Percentiles rank a stretch among this genome's conserved stretches.
These are phyloP conservation scores for Ambrosiella xylebori DNA, from an alignment of 2,329 filamentous ascomycete genomes.

Conservation along the genomic window DNA sequence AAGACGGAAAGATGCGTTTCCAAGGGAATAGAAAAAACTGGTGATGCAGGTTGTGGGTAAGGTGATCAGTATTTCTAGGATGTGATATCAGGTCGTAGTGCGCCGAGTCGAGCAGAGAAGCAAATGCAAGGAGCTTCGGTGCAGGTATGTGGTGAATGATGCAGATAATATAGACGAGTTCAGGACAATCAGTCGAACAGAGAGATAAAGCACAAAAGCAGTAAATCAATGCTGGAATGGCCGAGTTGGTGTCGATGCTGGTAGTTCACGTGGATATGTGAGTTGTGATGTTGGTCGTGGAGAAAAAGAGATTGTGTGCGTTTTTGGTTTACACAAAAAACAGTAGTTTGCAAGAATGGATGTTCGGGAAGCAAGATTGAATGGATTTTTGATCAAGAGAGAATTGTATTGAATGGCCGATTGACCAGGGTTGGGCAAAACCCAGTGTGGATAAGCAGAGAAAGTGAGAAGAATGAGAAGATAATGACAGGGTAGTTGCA, in stretches of 20 bases:
- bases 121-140: neutral
- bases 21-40: neutral
- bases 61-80: neutral
- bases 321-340: neutral
- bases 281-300: neutral
- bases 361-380: neutral
- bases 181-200: neutral
- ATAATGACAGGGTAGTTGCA: neutral
- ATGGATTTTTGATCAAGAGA: neutral
- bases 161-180: neutral
- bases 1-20: neutral
- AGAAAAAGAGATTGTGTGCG: neutral
- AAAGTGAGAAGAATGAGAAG: conserved; percentile 1
- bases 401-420: neutral
- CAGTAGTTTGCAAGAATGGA: neutral
- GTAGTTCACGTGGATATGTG: neutral
- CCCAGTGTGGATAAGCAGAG: neutral
- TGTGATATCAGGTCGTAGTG: neutral
- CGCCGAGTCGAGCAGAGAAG: neutral
- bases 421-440: neutral
- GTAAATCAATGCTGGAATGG: neutral
- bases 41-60: neutral
- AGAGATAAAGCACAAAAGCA: neutral
- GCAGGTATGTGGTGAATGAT: neutral
- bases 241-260: neutral